These are phyloP conservation scores for Eimeria maxima DNA, from an alignment of 169 alveolate genomes.

Conservation along the genomic window DNA sequence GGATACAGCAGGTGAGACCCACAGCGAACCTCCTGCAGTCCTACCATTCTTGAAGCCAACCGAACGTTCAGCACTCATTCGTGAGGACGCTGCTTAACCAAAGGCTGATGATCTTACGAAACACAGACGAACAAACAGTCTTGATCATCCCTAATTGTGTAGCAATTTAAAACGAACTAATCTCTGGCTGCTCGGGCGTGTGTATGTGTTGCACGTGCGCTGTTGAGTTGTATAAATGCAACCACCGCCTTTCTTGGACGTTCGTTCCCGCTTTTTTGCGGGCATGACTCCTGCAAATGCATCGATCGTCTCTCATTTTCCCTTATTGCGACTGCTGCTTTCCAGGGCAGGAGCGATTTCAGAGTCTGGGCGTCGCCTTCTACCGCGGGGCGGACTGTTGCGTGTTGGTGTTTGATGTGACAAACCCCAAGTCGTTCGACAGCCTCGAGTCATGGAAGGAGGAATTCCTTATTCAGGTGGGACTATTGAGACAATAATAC, in stretches of 20 bases:
- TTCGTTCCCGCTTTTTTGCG: background rate
- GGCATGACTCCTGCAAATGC: no score
- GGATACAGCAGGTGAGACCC: slow-evolving; percentile 83
- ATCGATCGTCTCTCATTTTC: background rate
- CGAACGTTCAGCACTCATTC: background rate
- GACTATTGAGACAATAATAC: background rate
- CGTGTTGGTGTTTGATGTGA: slow-evolving; percentile 97
- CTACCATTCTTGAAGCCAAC: no score
- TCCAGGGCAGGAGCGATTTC: slow-evolving; percentile 99
- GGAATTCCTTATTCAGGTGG: slow-evolving; percentile 97
- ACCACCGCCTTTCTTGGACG: background rate
- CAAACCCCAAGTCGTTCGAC: slow-evolving; percentile 96
- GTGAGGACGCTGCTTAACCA: background rate
- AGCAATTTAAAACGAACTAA: no score
- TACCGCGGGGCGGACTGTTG: slow-evolving; percentile 99
- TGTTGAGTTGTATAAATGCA: background rate
- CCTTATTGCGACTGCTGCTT: background rate
- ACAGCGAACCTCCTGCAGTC: no score
- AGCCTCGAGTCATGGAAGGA: slow-evolving; percentile 98
- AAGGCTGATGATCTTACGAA: background rate
- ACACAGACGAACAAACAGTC: background rate
- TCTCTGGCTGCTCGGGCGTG: no score
- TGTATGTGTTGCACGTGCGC: background rate
- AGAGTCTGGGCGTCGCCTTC: slow-evolving; percentile 98
- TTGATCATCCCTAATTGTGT: background rate